phyloP scores from a whole-genome alignment of 192 early-diverging fungal genomes.

The Chytriomyces confervae region DNA sequence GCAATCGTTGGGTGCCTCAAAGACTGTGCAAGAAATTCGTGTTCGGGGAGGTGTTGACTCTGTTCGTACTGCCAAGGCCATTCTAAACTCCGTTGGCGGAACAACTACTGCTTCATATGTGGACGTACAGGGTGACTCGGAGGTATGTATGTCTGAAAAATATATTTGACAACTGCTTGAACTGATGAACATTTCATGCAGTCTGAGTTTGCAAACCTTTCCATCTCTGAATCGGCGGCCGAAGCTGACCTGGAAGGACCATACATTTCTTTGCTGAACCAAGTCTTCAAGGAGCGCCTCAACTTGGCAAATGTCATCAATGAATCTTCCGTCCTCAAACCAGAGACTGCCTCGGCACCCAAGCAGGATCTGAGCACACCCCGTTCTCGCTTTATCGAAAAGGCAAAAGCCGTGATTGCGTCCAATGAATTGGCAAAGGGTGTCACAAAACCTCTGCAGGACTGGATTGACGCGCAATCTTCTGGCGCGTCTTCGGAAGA shows the following conservation, averaged over 20 bases:
- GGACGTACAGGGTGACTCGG: constrained; percentile 36
- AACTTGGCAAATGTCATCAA: constrained; percentile 80
- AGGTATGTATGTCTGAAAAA: constrained; percentile 43
- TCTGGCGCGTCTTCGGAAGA: background rate
- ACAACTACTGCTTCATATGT: constrained; percentile 3
- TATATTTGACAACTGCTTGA: constrained; percentile 4
- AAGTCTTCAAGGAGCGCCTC: constrained; percentile 78
- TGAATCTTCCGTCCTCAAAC: constrained; percentile 64
- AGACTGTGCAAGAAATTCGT: constrained; percentile 1
- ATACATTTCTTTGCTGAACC: constrained; percentile 80
- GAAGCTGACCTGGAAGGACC: constrained; percentile 68
- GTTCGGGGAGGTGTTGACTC: constrained; percentile 4
- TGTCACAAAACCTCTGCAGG: constrained; percentile 17
- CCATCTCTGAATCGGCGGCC: constrained; percentile 28
- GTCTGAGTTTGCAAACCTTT: constrained; percentile 7
- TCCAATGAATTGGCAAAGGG: background rate
- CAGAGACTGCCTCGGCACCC: background rate
- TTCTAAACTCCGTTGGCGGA: constrained; percentile 23
- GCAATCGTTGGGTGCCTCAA: constrained; percentile 35
- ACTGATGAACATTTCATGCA: no score
- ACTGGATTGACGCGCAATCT: constrained; percentile 34
- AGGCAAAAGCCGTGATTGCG: constrained; percentile 62
- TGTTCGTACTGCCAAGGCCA: constrained; percentile 6
- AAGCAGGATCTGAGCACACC: background rate
- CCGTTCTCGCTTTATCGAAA: constrained; percentile 61